A percentile compares a stretch with the other conserved stretches of the same genome.
Conservation (phyloP, 1,284 basidiomycete species). For the Ganoderma lucidum region DNA sequence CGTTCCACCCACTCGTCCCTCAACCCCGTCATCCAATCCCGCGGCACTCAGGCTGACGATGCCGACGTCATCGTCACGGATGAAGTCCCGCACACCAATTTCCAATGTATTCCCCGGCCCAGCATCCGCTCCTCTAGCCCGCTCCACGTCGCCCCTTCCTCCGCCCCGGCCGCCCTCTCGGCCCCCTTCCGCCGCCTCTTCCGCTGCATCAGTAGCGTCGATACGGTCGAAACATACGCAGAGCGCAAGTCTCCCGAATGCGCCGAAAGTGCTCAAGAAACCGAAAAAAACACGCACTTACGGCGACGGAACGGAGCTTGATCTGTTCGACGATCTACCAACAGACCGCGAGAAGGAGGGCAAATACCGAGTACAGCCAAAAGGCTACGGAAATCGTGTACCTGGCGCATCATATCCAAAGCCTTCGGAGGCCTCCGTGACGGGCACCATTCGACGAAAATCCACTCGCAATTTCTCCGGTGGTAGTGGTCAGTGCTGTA, state of each 20-base stretch:
- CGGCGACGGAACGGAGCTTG: constrained; percentile 94
- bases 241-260: constrained; percentile 47
- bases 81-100: constrained; percentile 77
- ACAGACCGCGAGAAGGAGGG: constrained; percentile 86
- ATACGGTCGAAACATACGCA: constrained; percentile 42
- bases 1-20: constrained; percentile 79
- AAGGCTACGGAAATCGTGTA: constrained; percentile 67
- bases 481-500: constrained; percentile 38
- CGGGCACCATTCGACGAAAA: constrained; percentile 64
- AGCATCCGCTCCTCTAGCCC: constrained; percentile 41
- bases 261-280: constrained; percentile 75
- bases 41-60: constrained; percentile 83
- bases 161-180: constrained; percentile 66
- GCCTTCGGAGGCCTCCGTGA: constrained; percentile 47
- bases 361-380: constrained; percentile 73
- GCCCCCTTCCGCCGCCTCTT: constrained; percentile 61
- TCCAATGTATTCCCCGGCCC: constrained; percentile 70
- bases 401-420: constrained; percentile 62
- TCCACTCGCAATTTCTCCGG: constrained; percentile 44
- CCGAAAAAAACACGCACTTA: constrained; percentile 79
- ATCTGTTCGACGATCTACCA: constrained; percentile 89
- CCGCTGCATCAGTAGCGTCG: constrained; percentile 52
- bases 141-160: constrained; percentile 64
- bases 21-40: constrained; percentile 78
- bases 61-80: constrained; percentile 75